phyloP scores from a whole-genome alignment of 345 rosid species.

The Orychophragmus violaceus region DNA sequence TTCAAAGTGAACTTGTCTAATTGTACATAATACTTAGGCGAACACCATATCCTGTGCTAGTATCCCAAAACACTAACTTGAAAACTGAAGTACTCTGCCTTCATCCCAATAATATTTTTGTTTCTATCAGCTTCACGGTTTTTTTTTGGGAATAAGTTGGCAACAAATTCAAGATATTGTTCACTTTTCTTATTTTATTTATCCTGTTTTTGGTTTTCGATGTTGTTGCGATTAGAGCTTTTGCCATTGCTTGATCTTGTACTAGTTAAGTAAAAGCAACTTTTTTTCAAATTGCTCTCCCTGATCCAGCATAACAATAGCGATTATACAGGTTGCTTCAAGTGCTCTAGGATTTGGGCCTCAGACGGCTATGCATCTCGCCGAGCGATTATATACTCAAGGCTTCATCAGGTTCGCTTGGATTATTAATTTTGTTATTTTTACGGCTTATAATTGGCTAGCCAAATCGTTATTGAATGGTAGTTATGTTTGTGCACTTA shows the following conservation, averaged over 20 bases:
- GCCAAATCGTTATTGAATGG: neutral
- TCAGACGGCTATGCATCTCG: slow-evolving; percentile 86
- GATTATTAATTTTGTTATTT: slow-evolving; percentile 10
- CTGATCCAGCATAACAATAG: slow-evolving; percentile 15
- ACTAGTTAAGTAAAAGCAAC: neutral
- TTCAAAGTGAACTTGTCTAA: neutral
- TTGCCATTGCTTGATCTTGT: neutral
- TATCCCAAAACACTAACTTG: neutral
- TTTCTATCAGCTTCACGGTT: slow-evolving; percentile 2
- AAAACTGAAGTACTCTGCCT: neutral
- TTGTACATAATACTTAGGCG: neutral
- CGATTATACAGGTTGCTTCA: slow-evolving; percentile 69
- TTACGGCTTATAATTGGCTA: neutral
- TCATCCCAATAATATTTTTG: neutral
- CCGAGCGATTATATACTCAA: slow-evolving; percentile 86
- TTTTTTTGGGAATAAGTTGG: slow-evolving; percentile 6
- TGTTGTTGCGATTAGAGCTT: neutral
- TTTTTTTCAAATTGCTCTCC: slow-evolving; percentile 4
- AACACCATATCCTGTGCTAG: neutral
- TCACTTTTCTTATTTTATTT: neutral
- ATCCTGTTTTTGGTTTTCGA: neutral
- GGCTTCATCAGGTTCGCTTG: slow-evolving; percentile 77
- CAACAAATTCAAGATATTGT: neutral
- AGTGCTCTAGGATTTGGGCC: slow-evolving; percentile 94
- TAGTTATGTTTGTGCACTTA: neutral